phyloP scores from a whole-genome alignment of 2,329 filamentous ascomycete genomes.

The Aureobasidium melanogenum region DNA sequence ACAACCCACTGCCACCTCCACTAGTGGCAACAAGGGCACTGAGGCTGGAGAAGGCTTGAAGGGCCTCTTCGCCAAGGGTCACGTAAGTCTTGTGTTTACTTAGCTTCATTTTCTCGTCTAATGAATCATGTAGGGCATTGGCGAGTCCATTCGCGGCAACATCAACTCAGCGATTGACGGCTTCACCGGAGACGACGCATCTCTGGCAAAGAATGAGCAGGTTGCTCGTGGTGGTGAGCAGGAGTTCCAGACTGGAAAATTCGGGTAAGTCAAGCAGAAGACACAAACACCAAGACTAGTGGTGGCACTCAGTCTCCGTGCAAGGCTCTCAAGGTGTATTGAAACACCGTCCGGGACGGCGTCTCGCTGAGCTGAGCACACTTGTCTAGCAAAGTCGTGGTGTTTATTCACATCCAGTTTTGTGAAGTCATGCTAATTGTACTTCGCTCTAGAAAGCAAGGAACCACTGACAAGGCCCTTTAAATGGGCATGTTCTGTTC shows the following conservation, averaged over 20 bases:
- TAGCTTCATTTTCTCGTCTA: background rate
- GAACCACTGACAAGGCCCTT: slow-evolving; percentile 8
- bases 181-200: slow-evolving; percentile 2
- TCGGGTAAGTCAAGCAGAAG: too few species aligned
- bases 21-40: background rate
- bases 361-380: too few species aligned
- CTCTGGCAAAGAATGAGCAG: slow-evolving; percentile 4
- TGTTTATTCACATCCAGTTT: too few species aligned
- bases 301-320: too few species aligned
- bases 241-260: slow-evolving; percentile 2
- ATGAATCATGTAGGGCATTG: background rate
- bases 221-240: slow-evolving; percentile 4
- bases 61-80: slow-evolving; percentile 10
- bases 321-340: too few species aligned
- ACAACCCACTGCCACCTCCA: background rate
- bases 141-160: slow-evolving; percentile 11
- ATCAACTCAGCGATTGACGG: slow-evolving; percentile 7
- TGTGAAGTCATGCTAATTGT: too few species aligned
- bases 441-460: too few species aligned
- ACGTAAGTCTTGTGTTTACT: background rate
- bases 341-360: too few species aligned
- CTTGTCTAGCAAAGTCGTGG: too few species aligned
- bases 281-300: too few species aligned
- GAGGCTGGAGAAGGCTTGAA: slow-evolving; percentile 4
- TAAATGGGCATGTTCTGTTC: background rate